phyloP scores from a whole-genome alignment of 495 filamentous ascomycete species.

The Daldinia loculata region DNA sequence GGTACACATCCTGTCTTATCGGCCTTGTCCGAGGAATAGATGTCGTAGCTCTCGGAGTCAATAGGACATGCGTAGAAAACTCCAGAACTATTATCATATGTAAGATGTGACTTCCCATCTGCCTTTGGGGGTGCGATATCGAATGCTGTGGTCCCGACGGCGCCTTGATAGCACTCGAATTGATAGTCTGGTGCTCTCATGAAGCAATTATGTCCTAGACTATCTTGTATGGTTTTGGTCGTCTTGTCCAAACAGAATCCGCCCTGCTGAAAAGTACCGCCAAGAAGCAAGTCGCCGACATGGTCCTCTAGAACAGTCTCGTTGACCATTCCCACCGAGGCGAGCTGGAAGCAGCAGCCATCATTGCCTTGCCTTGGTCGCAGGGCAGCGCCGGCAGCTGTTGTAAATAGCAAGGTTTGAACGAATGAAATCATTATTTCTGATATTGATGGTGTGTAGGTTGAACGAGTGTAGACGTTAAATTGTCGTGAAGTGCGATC shows the following conservation, averaged over 20 bases:
- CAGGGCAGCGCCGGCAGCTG: slow-evolving; percentile 25
- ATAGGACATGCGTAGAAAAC: slow-evolving; percentile 40
- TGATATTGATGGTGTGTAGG: not conserved
- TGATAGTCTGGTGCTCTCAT: slow-evolving; percentile 41
- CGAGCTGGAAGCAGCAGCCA: slow-evolving; percentile 44
- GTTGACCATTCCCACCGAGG: slow-evolving; percentile 36
- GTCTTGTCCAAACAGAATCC: slow-evolving; percentile 43
- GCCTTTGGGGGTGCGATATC: slow-evolving; percentile 13
- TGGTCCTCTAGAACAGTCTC: slow-evolving; percentile 42
- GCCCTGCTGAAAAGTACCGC: slow-evolving; percentile 43
- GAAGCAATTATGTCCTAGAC: slow-evolving; percentile 43
- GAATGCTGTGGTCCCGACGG: slow-evolving; percentile 38
- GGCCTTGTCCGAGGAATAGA: slow-evolving; percentile 36
- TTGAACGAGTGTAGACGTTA: slow-evolving; percentile 13
- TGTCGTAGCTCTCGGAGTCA: slow-evolving; percentile 31
- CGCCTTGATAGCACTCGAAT: slow-evolving; percentile 43
- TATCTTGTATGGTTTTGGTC: slow-evolving; percentile 41
- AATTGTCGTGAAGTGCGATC: not conserved
- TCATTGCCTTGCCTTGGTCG: slow-evolving; percentile 23
- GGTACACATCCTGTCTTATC: slow-evolving; percentile 25
- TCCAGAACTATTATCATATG: slow-evolving; percentile 34
- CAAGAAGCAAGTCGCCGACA: slow-evolving; percentile 38
- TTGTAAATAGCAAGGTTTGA: slow-evolving; percentile 28
- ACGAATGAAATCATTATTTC: slow-evolving; percentile 32
- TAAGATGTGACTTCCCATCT: slow-evolving; percentile 34